These are phyloP conservation scores for Hygrocybe coccinea DNA, from an alignment of 768 basidiomycete species.

Conservation along the genomic window DNA sequence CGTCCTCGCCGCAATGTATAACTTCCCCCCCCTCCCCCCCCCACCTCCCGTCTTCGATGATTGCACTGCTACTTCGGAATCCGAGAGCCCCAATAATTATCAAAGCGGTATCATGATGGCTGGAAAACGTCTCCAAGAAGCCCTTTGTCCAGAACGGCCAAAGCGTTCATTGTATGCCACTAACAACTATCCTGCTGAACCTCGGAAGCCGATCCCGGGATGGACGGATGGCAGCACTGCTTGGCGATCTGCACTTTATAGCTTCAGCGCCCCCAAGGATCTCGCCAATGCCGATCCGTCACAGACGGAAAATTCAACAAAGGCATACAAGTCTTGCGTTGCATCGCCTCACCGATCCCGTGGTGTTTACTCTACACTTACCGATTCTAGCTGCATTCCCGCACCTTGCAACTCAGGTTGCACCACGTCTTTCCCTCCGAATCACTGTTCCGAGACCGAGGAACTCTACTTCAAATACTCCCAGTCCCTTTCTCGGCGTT, in stretches of 20 bases:
- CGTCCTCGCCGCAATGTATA: constrained; percentile 32
- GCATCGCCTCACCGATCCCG: constrained; percentile 48
- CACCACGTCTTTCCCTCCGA: constrained; percentile 8
- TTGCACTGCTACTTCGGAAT: constrained; percentile 14
- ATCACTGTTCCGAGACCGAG: constrained; percentile 29
- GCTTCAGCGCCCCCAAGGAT: constrained; percentile 34
- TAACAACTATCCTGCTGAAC: constrained; percentile 29
- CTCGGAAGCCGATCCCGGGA: constrained; percentile 49
- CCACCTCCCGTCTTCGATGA: constrained; percentile 41
- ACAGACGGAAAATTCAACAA: constrained; percentile 26
- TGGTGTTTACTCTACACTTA: constrained; percentile 47
- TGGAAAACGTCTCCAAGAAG: constrained; percentile 45
- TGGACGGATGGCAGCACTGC: constrained; percentile 66
- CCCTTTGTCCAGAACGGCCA: constrained; percentile 38
- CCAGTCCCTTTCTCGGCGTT: constrained; percentile 51
- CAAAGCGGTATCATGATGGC: constrained; percentile 69
- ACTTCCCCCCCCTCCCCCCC: constrained; percentile 53
- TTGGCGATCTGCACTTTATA: constrained; percentile 65
- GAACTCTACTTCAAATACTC: constrained; percentile 55
- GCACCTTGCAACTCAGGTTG: constrained; percentile 6
- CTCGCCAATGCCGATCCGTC: constrained; percentile 20
- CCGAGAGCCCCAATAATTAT: constrained; percentile 40
- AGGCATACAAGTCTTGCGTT: constrained; percentile 42
- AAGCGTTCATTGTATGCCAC: constrained; percentile 34
- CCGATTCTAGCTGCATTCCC: constrained; percentile 23